Evolutionary conservation across 1,139 yeast genomes (phyloP).

Genomic region (Hansenula sp.): DNA sequence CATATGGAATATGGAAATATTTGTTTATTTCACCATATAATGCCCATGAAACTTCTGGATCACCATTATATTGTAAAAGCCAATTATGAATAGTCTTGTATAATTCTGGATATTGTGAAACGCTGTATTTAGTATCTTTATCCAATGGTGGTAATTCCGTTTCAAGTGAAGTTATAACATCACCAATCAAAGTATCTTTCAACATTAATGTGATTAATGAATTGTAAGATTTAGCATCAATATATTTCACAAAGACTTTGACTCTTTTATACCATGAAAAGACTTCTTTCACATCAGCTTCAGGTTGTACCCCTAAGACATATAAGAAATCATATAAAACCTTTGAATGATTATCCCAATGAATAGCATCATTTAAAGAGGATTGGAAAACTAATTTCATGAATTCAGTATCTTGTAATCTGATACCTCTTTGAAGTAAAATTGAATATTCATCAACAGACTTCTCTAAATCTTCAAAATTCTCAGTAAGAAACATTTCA

Average conservation of each 20-base stretch:
- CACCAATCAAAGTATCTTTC: constrained; percentile 47
- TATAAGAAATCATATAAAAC: constrained; percentile 24
- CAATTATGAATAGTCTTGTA: constrained; percentile 44
- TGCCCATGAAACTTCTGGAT: constrained; percentile 57
- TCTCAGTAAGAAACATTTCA: background rate
- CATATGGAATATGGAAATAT: constrained; percentile 57
- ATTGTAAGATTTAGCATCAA: constrained; percentile 41
- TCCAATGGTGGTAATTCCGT: constrained; percentile 53
- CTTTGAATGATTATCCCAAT: constrained; percentile 31
- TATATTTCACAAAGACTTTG: constrained; percentile 33
- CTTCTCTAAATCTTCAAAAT: constrained; percentile 10
- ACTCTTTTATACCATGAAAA: constrained; percentile 31
- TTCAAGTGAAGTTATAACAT: constrained; percentile 53
- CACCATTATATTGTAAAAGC: constrained; percentile 38
- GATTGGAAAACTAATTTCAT: constrained; percentile 34
- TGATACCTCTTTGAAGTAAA: constrained; percentile 23
- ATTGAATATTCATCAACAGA: constrained; percentile 25
- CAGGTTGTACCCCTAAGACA: constrained; percentile 19
- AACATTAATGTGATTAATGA: constrained; percentile 46
- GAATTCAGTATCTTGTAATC: constrained; percentile 20
- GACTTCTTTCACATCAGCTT: constrained; percentile 23
- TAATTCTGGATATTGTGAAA: constrained; percentile 28
- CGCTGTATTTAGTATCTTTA: constrained; percentile 28
- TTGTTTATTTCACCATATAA: constrained; percentile 58
- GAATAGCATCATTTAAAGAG: constrained; percentile 35